Evolutionary conservation across 495 filamentous ascomycete species (phyloP), one percentile per base, ranked within the genome.

Genomic region (Penicillium herquei): DNA sequence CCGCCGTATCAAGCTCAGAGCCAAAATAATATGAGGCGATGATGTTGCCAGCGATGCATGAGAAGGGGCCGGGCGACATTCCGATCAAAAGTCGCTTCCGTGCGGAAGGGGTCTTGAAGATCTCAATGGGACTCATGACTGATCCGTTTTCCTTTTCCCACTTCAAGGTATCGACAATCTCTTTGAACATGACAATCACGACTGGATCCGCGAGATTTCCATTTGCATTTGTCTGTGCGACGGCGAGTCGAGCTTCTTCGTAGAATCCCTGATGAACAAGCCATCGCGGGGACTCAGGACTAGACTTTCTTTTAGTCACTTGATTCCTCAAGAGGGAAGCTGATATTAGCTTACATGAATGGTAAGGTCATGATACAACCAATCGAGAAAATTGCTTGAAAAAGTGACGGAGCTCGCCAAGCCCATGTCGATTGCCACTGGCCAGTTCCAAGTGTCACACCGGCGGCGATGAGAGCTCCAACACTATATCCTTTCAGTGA

Each of bases 361-460:
- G 73, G 81, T 48, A 83, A 64, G 43, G 81, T 77, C 47, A 63
- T 47, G 32, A 83, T 75, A 62, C 81, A 81, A 41, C 80, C 62
- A 18, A 82, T 0, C 3, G 78, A 82, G 48, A 80, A 80, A 48
- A 82, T 54, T 9, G 70, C 79, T 60, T 84, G 81, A 56, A 83
- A 62, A 3, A 83, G 64, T n/a, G 79, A 80, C 9, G 80, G 81
- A 8, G 79, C 60, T 47, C 81, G 70, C 81, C 81, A 84, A 18
- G 79, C 75, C 77, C 77, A 72, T 9, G 81, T 79, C 40, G 66
- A 78, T 42, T 69, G 53, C 69, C 75, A 69, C 52, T 72, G 69
- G 26, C 76, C 65, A 37, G 81, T 83, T 8, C 80, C 79, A 33
- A 81, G 74, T 10, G 76, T 74, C 40, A 83, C 58, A 42, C 81